Percentiles rank a stretch among this genome's conserved stretches.
Evolutionary conservation across 2,329 filamentous ascomycete genomes (phyloP).

Genomic region (Ilyonectria mors-panacis): DNA sequence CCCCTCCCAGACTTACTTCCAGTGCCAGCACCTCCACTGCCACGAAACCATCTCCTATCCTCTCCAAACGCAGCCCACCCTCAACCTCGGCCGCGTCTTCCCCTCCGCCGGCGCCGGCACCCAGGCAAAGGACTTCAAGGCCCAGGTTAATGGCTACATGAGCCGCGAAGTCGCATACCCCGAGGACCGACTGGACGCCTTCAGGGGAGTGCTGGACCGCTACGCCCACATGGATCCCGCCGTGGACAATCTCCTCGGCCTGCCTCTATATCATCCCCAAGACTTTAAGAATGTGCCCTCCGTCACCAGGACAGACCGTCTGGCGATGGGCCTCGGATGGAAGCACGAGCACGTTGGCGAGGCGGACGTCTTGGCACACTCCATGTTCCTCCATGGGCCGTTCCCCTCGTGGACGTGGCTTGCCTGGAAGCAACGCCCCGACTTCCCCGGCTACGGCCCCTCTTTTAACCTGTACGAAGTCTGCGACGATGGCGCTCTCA

Average conservation of each 20-base stretch:
- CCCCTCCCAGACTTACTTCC: slow-evolving; percentile 56
- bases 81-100: slow-evolving; percentile 54
- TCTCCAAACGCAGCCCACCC: slow-evolving; percentile 49
- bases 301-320: slow-evolving; percentile 52
- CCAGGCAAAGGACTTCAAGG: slow-evolving; percentile 45
- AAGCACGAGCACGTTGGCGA: slow-evolving; percentile 46
- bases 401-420: slow-evolving; percentile 59
- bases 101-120: slow-evolving; percentile 41
- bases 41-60: slow-evolving; percentile 55
- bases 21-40: slow-evolving; percentile 56
- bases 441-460: slow-evolving; percentile 44
- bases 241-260: slow-evolving; percentile 51
- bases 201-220: slow-evolving; percentile 50
- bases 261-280: slow-evolving; percentile 54
- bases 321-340: slow-evolving; percentile 56
- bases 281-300: slow-evolving; percentile 48
- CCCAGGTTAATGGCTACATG: slow-evolving; percentile 52
- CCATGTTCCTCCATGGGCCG: slow-evolving; percentile 45
- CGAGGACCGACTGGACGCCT: slow-evolving; percentile 54
- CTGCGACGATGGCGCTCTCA: slow-evolving; percentile 45
- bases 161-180: slow-evolving; percentile 46
- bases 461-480: slow-evolving; percentile 53
- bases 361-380: slow-evolving; percentile 38
- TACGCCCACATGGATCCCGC: slow-evolving; percentile 47
- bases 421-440: slow-evolving; percentile 51